Base-by-base conservation (phyloP, 768 basidiomycete genomes). In the Pleurotus tuber-regium region DNA sequence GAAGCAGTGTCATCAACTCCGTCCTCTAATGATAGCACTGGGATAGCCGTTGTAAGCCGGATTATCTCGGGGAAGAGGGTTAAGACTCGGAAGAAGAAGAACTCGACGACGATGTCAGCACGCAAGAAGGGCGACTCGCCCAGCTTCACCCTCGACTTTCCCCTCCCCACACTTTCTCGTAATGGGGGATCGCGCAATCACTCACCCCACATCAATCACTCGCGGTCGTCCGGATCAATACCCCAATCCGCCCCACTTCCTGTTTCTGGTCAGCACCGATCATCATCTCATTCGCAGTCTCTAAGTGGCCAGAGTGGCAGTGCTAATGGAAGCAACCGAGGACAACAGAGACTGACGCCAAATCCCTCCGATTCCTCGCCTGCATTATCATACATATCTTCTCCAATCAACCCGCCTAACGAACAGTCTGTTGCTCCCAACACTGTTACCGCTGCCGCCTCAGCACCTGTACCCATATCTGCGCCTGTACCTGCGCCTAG, bases 51-150 rank as follows among this genome's bases (percentile, higher is more conserved):
- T 21, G 46, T 48, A 9, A 35, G 30, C 10, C 29, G 46, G 19
- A 48, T 48, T n/a, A 16, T 48, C 14, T 24, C 46, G 11, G 31
- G 30, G 6, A 48, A 26, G 31, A 67, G 66, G 54, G 62, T 67
- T 31, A 72, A 71, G 59, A 71, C 70, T 49, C 73, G 72, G 57
- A 66, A 58, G 50, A 67, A 67, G 54, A 67, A 64, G 44, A 66
- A 55, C 38, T 7, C 52, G 12, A 52, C 53, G 1, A 36, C 61
- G 29, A n/a, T 64, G 35, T 38, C 35, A 38, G 35, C 35, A 28
- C 65, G 61, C 44, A 65, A 69, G 33, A 59, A 64, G 35, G 70
- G 70, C 18, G 70, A 68, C 66, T 68, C 70, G 1, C 64, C 68
- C 10, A 66, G 64, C 39, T 65, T 69, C 40, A 63, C 65, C 36